phyloP scores from a whole-genome alignment of 1,139 yeast species.

The Zygoascus hellenicus region DNA sequence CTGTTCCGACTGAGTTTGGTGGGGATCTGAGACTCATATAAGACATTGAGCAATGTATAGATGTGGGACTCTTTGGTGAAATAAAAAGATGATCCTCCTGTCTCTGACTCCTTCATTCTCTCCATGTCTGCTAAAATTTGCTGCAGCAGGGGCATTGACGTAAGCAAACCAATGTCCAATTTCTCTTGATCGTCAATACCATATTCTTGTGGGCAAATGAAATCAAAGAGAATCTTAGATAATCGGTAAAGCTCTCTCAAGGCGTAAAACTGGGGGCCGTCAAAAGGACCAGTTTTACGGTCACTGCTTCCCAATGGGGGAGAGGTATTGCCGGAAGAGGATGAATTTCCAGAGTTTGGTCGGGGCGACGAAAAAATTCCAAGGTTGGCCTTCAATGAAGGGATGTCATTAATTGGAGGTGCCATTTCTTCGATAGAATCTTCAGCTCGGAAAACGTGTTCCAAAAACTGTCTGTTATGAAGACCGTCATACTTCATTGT shows the following conservation, averaged over 20 bases:
- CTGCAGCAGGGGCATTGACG: slow-evolving; percentile 89
- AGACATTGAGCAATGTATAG: slow-evolving; percentile 82
- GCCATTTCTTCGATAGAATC: slow-evolving; percentile 32
- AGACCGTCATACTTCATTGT: slow-evolving; percentile 98
- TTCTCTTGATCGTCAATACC: slow-evolving; percentile 96
- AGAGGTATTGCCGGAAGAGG: slow-evolving; percentile 5
- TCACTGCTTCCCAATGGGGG: slow-evolving; percentile 7
- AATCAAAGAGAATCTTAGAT: slow-evolving; percentile 91
- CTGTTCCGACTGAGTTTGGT: slow-evolving; percentile 93
- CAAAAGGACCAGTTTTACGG: slow-evolving; percentile 46
- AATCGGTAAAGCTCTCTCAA: slow-evolving; percentile 83
- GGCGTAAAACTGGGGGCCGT: slow-evolving; percentile 70
- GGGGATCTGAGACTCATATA: slow-evolving; percentile 91
- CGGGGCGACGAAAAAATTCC: slow-evolving; percentile 15
- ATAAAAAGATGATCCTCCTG: slow-evolving; percentile 80
- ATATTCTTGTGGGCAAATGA: slow-evolving; percentile 97
- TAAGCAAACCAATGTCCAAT: slow-evolving; percentile 88
- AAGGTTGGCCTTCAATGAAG: slow-evolving; percentile 28
- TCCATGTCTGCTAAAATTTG: slow-evolving; percentile 79
- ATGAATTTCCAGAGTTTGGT: neutral
- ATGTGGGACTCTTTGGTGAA: slow-evolving; percentile 97
- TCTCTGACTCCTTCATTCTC: slow-evolving; percentile 67
- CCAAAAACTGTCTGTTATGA: slow-evolving; percentile 86
- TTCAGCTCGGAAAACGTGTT: slow-evolving; percentile 73
- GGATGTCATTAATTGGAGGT: slow-evolving; percentile 18